Percentiles rank a stretch among this genome's conserved stretches.
Evolutionary conservation across 1,284 basidiomycete genomes (phyloP).

Genomic region (Apiotrichum mycotoxinovorans): DNA sequence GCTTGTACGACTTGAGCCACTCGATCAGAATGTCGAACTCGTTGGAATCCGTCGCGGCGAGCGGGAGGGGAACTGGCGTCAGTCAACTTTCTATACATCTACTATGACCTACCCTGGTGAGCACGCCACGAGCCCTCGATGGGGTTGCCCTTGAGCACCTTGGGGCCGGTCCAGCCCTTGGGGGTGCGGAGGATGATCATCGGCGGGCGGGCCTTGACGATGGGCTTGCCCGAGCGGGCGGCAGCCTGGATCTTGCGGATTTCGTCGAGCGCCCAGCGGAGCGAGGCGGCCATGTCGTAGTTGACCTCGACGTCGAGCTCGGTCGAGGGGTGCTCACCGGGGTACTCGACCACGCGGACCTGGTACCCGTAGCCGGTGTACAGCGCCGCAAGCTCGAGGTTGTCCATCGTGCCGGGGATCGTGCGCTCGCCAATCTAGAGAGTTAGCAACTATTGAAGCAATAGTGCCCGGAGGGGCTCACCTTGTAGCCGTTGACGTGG

Average conservation of each 20-base stretch:
- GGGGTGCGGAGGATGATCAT: slow-evolving; percentile 77
- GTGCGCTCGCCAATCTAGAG: slow-evolving; percentile 79
- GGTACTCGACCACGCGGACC: slow-evolving; percentile 73
- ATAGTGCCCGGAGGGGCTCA: slow-evolving; percentile 49
- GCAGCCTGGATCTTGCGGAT: slow-evolving; percentile 72
- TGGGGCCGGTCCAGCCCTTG: slow-evolving; percentile 73
- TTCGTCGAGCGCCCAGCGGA: slow-evolving; percentile 76
- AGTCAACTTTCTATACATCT: slow-evolving; percentile 11
- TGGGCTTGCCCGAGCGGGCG: slow-evolving; percentile 78
- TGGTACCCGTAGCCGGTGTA: slow-evolving; percentile 75
- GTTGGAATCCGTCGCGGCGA: slow-evolving; percentile 60
- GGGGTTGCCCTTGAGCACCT: slow-evolving; percentile 60
- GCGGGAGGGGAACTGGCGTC: slow-evolving; percentile 65
- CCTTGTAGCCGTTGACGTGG: slow-evolving; percentile 63
- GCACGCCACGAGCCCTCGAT: slow-evolving; percentile 67
- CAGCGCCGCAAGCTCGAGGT: slow-evolving; percentile 59
- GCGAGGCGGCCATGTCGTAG: slow-evolving; percentile 63
- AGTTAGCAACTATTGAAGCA: slow-evolving; percentile 40
- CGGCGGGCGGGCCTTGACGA: slow-evolving; percentile 76
- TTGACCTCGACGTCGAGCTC: slow-evolving; percentile 48
- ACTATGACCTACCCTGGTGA: slow-evolving; percentile 43
- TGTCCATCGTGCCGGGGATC: slow-evolving; percentile 83
- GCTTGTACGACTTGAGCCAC: slow-evolving; percentile 68
- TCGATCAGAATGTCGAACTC: slow-evolving; percentile 62
- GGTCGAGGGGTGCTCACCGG: slow-evolving; percentile 53